Conservation (phyloP, 2,329 filamentous ascomycete genomes). For the Aspergillus neotritici region DNA sequence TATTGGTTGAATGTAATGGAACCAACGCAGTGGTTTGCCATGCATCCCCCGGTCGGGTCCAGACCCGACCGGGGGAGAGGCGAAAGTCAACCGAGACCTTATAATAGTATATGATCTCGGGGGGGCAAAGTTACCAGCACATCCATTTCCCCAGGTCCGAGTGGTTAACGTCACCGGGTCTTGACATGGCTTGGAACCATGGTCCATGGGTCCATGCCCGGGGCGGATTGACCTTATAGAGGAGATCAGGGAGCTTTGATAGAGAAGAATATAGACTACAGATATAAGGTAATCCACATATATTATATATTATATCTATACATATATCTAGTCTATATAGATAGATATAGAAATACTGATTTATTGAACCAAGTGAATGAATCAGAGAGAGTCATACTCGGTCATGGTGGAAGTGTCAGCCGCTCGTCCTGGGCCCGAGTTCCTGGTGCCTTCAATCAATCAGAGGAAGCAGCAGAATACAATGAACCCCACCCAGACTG, state of each 20-base stretch:
- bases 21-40: no score
- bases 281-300: no score
- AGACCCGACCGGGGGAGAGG: neutral
- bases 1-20: no score
- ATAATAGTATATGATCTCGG: neutral
- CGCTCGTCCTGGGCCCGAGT: neutral
- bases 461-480: no score
- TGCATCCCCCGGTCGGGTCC: neutral
- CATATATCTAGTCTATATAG: no score
- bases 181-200: neutral
- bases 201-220: slow-evolving; percentile 1
- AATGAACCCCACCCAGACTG: no score
- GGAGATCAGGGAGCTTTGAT: no score
- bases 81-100: neutral
- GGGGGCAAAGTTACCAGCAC: slow-evolving; percentile 10
- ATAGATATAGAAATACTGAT: slow-evolving; percentile 1
- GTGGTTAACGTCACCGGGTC: slow-evolving; percentile 16
- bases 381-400: neutral
- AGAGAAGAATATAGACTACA: no score
- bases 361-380: neutral
- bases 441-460: slow-evolving; percentile 2
- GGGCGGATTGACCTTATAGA: neutral
- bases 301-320: no score
- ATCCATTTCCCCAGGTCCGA: slow-evolving; percentile 8
- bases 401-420: neutral